These are phyloP conservation scores for Dianthus caryophyllus DNA, from an alignment of 148 eudicot genomes.

Conservation along the genomic window DNA sequence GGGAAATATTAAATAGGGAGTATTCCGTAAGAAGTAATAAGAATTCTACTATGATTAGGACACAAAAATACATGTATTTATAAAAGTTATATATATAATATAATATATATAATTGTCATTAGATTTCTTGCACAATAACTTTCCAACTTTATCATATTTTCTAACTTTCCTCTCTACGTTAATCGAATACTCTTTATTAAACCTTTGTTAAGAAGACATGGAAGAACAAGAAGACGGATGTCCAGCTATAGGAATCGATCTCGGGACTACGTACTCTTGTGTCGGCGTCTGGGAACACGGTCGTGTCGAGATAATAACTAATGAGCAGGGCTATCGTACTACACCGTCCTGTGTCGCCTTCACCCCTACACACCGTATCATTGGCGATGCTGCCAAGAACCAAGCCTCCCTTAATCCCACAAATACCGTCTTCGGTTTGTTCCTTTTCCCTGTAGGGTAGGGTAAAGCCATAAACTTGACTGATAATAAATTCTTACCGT, in stretches of 20 bases:
- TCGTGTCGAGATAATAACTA: slow-evolving; percentile 12
- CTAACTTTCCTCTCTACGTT: too few relatives aligned
- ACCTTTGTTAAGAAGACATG: not conserved
- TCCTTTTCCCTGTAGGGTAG: not conserved
- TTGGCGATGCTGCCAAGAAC: slow-evolving; percentile 10
- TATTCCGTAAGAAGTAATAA: too few relatives aligned
- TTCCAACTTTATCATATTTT: too few relatives aligned
- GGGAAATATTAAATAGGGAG: too few relatives aligned
- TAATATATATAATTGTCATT: too few relatives aligned
- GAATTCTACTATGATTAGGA: too few relatives aligned
- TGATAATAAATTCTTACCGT: not conserved
- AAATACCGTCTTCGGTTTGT: slow-evolving; percentile 10
- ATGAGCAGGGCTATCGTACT: not conserved
- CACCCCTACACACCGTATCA: not conserved
- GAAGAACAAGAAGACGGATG: not conserved
- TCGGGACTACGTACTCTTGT: slow-evolving; percentile 15
- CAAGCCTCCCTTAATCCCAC: not conserved
- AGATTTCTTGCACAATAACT: too few relatives aligned
- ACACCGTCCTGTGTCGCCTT: slow-evolving; percentile 10
- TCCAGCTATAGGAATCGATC: slow-evolving; percentile 3
- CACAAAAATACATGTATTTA: too few relatives aligned
- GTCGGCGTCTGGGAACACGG: slow-evolving; percentile 6
- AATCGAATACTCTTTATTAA: too few relatives aligned
- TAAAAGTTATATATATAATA: too few relatives aligned
- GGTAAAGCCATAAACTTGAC: too few relatives aligned